Evolutionary conservation across 176 grass and related monocot genomes (phyloP).

Genomic region (Thalia dealbata): DNA sequence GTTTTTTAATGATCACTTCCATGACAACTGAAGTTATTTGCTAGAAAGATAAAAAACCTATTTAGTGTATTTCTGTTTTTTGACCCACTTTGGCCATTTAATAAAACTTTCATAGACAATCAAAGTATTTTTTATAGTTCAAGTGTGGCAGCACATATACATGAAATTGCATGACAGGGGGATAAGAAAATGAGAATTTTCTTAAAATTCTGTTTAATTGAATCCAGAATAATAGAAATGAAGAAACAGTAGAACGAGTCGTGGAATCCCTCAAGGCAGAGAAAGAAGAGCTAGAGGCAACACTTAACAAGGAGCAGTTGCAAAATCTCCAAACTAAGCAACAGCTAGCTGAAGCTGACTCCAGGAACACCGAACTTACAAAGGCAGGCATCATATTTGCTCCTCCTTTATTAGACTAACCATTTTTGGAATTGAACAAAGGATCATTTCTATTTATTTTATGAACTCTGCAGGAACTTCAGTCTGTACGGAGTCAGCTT

Average conservation of each 20-base stretch:
- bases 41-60: neutral
- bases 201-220: neutral
- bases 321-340: conserved; percentile 76
- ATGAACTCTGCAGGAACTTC: conserved; percentile 74
- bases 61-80: neutral
- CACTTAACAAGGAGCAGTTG: conserved; percentile 55
- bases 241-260: conserved; percentile 50
- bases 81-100: neutral
- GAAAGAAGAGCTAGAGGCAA: conserved; percentile 82
- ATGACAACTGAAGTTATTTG: neutral
- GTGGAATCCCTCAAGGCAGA: conserved; percentile 58
- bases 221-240: conserved; percentile 61
- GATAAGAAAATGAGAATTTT: conserved; percentile 2
- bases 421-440: neutral
- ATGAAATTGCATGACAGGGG: neutral
- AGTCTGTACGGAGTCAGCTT: conserved; percentile 85
- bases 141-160: neutral
- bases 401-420: neutral
- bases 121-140: too few relatives aligned
- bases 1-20: neutral
- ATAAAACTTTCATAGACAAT: neutral
- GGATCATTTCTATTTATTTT: neutral
- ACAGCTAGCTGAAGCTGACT: conserved; percentile 71
- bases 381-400: conserved; percentile 44
- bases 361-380: conserved; percentile 68